These are phyloP conservation scores for Albizia julibrissin DNA, from an alignment of 306 rosid genomes.

Conservation along the genomic window DNA sequence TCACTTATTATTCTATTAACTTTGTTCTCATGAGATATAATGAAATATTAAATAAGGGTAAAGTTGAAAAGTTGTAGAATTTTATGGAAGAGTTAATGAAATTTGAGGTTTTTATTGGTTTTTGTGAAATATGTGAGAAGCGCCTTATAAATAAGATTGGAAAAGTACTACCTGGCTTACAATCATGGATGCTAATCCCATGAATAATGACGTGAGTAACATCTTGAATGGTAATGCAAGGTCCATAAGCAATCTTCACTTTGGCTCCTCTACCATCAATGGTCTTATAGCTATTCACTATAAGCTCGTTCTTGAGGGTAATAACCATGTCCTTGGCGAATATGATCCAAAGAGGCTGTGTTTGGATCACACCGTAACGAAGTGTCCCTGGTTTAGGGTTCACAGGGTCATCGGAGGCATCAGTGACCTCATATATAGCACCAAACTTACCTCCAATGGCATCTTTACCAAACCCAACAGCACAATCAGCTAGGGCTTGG, in stretches of 20 bases:
- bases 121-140: too few relatives aligned
- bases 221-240: slow-evolving; percentile 78
- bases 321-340: slow-evolving; percentile 66
- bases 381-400: slow-evolving; percentile 73
- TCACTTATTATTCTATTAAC: too few relatives aligned
- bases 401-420: slow-evolving; percentile 60
- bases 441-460: slow-evolving; percentile 82
- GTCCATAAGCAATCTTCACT: slow-evolving; percentile 75
- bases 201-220: slow-evolving; percentile 79
- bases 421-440: slow-evolving; percentile 55
- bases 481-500: slow-evolving; percentile 64
- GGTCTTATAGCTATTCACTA: slow-evolving; percentile 73
- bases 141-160: too few relatives aligned
- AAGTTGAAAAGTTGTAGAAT: too few relatives aligned
- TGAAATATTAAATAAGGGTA: too few relatives aligned
- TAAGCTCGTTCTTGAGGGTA: slow-evolving; percentile 69
- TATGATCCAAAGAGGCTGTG: slow-evolving; percentile 68
- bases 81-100: too few relatives aligned
- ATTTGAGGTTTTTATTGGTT: too few relatives aligned
- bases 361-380: slow-evolving; percentile 77
- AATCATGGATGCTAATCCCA: slow-evolving; percentile 84
- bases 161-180: slow-evolving; percentile 43
- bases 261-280: slow-evolving; percentile 87
- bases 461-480: slow-evolving; percentile 67
- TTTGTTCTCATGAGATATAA: too few relatives aligned